Evolutionary conservation across 2,329 filamentous ascomycete genomes (phyloP).

Genomic region (Ophiocordyceps camponoti-rufipedis): DNA sequence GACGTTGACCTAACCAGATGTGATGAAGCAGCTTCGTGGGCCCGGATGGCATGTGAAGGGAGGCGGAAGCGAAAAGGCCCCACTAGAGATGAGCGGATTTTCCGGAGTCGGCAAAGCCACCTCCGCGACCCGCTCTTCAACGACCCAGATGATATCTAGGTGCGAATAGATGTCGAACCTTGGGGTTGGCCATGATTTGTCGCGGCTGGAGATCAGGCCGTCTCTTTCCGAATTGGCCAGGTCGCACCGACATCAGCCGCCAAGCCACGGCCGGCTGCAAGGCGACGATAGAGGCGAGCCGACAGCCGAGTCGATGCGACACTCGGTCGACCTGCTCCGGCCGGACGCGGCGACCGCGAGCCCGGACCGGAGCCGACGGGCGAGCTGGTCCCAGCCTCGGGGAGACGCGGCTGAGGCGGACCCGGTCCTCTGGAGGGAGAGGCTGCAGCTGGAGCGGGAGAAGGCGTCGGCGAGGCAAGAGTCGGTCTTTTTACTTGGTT

Average conservation of each 20-base stretch:
- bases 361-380: conserved; percentile 23
- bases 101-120: not conserved
- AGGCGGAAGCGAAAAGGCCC: too few species aligned
- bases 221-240: conserved; percentile 34
- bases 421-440: conserved; percentile 21
- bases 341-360: conserved; percentile 26
- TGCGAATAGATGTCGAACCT: conserved; percentile 6
- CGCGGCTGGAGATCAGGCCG: conserved; percentile 33
- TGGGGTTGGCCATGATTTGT: not conserved
- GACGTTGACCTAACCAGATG: not conserved
- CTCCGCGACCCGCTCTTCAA: not conserved
- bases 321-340: conserved; percentile 26
- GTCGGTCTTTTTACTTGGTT: conserved; percentile 7
- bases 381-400: conserved; percentile 17
- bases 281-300: too few species aligned
- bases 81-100: not conserved
- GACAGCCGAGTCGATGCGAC: conserved; percentile 11
- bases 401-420: conserved; percentile 7
- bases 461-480: conserved; percentile 12
- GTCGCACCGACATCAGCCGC: conserved; percentile 19
- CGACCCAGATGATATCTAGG: too few species aligned
- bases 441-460: conserved; percentile 18
- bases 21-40: not conserved
- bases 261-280: conserved; percentile 8
- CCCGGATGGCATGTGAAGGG: not conserved